These are phyloP conservation scores for Debaryomyces psychrophilus DNA, from an alignment of 1,139 yeast species.

Conservation along the genomic window DNA sequence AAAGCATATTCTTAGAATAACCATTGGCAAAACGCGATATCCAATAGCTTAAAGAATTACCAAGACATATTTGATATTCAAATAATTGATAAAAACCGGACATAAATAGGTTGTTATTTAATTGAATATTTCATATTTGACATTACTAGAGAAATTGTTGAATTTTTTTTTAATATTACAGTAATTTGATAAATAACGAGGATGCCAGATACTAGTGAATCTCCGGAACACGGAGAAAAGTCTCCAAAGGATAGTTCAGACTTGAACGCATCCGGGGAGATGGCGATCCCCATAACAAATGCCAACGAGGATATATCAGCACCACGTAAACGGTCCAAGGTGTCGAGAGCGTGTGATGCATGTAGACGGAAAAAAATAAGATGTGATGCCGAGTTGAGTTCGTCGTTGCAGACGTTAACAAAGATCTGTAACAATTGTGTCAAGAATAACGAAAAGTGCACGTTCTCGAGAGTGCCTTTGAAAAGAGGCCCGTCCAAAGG, in stretches of 20 bases:
- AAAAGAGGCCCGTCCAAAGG: conserved; percentile 83
- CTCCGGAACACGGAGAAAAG: background rate
- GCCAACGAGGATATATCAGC: conserved; percentile 3
- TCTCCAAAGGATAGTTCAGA: conserved; percentile 4
- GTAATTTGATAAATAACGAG: background rate
- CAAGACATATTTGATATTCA: background rate
- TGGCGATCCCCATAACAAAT: background rate
- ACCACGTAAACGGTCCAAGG: conserved; percentile 60
- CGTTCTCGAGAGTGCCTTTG: conserved; percentile 68
- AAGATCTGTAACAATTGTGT: conserved; percentile 60
- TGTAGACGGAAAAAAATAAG: conserved; percentile 66
- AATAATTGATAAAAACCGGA: background rate
- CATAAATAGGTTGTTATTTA: background rate
- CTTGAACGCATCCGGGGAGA: background rate
- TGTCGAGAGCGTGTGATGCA: conserved; percentile 69
- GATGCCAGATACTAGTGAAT: conserved; percentile 1
- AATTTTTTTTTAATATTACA: background rate
- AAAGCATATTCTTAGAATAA: background rate
- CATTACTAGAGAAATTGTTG: background rate
- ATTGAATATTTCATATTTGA: background rate
- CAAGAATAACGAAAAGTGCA: conserved; percentile 56
- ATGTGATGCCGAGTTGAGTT: conserved; percentile 60
- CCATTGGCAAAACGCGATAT: background rate
- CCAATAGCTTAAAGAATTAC: background rate
- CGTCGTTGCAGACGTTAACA: conserved; percentile 45